phyloP scores from a whole-genome alignment of 257 asterid species.

The Solanum neorickii region DNA sequence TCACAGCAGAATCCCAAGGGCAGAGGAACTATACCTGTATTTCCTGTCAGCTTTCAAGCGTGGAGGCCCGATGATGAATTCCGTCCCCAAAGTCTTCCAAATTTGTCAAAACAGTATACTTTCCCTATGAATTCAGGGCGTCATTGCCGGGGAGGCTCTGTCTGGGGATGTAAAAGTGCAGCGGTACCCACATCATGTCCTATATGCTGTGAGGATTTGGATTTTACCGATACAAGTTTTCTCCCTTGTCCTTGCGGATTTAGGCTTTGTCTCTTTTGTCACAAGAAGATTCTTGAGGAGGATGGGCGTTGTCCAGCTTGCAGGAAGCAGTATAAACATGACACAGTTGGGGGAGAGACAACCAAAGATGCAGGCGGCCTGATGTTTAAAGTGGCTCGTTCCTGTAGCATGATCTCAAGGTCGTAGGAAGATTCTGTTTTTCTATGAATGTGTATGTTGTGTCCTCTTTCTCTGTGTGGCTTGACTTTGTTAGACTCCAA shows the following conservation, averaged over 20 bases:
- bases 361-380: constrained; percentile 30
- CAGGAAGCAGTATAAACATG: constrained; percentile 47
- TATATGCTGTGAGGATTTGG: constrained; percentile 70
- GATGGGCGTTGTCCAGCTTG: constrained; percentile 80
- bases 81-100: constrained; percentile 63
- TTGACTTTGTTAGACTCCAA: constrained; percentile 30
- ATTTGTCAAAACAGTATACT: constrained; percentile 37
- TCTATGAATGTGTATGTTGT: background rate
- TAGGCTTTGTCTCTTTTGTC: constrained; percentile 75
- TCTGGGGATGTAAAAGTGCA: constrained; percentile 22
- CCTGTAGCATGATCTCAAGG: constrained; percentile 45
- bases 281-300: constrained; percentile 69
- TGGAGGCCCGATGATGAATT: constrained; percentile 60
- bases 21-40: constrained; percentile 12
- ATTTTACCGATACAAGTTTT: constrained; percentile 56
- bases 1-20: constrained; percentile 23
- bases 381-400: constrained; percentile 27
- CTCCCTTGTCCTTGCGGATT: constrained; percentile 62
- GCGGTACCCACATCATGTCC: constrained; percentile 50
- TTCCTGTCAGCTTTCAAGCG: constrained; percentile 24
- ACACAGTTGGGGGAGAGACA: constrained; percentile 31
- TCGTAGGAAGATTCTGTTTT: constrained; percentile 20
- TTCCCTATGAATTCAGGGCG: constrained; percentile 38
- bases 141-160: constrained; percentile 26
- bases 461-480: constrained; percentile 20